Evolutionary conservation across 306 rosid genomes (phyloP).

Genomic region (Luffa aegyptiaca): DNA sequence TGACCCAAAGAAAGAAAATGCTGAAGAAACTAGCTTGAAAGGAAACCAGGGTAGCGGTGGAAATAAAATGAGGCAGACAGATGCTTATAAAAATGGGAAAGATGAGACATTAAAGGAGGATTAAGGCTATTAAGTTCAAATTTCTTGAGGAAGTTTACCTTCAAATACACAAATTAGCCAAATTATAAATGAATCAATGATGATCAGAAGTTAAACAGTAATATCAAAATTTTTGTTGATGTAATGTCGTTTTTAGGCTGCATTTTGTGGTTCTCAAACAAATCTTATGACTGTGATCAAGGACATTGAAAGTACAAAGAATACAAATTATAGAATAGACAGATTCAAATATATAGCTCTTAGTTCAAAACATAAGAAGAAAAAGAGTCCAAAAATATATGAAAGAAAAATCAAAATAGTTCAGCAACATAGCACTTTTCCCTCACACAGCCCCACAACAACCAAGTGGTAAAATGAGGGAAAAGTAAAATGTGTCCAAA

Average conservation of each 20-base stretch:
- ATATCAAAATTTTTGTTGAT: too few relatives aligned
- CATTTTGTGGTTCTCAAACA: not conserved
- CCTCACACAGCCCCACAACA: not conserved
- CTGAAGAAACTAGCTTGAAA: not conserved
- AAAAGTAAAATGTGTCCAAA: not conserved
- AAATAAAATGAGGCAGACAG: not conserved
- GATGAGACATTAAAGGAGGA: not conserved
- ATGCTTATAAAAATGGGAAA: not conserved
- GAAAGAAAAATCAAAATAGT: not conserved
- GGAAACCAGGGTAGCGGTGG: not conserved
- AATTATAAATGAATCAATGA: not conserved
- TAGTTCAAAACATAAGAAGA: not conserved
- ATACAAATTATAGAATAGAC: not conserved
- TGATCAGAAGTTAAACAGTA: not conserved
- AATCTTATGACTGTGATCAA: not conserved
- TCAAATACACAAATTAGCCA: not conserved
- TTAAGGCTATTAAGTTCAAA: not conserved
- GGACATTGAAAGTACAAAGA: not conserved
- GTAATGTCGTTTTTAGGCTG: not conserved
- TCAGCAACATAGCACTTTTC: not conserved
- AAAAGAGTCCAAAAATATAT: not conserved
- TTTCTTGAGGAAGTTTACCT: not conserved
- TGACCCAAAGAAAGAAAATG: not conserved
- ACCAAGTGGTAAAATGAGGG: not conserved
- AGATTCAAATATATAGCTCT: not conserved